Percentiles rank a stretch among this genome's conserved stretches.
phyloP scores from a whole-genome alignment of 2,329 filamentous ascomycete species.

The Albifimbria verrucaria region DNA sequence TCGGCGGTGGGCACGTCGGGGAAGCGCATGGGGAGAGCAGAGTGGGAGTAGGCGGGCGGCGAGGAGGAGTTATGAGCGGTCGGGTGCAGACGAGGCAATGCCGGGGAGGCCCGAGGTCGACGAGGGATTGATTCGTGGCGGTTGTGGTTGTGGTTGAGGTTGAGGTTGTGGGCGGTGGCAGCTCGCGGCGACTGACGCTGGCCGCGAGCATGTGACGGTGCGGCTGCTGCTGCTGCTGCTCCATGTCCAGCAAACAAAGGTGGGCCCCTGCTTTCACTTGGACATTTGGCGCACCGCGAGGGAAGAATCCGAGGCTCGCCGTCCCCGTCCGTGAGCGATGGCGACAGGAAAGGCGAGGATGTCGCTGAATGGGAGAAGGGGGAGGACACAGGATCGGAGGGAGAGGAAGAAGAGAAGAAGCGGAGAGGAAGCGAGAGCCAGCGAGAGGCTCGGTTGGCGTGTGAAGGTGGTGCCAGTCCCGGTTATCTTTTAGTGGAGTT shows the following conservation, averaged over 20 bases:
- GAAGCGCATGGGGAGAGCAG: constrained; percentile 21
- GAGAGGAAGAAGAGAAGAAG: neutral
- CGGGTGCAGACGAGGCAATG: constrained; percentile 13
- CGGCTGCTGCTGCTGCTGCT: neutral
- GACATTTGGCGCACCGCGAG: neutral
- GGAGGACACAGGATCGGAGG: no score
- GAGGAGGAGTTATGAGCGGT: constrained; percentile 1
- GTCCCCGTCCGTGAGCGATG: no score
- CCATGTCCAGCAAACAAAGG: neutral
- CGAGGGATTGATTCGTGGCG: constrained; percentile 10
- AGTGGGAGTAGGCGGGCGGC: constrained; percentile 20
- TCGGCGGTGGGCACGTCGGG: constrained; percentile 24
- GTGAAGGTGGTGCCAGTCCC: neutral
- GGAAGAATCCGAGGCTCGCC: no score
- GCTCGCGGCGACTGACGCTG: constrained; percentile 3
- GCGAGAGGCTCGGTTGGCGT: no score
- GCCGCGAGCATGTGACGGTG: neutral
- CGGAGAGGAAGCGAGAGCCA: no score
- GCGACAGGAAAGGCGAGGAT: no score
- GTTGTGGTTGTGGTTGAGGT: neutral
- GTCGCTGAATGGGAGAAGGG: no score
- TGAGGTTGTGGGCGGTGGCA: constrained; percentile 16
- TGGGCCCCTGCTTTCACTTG: neutral
- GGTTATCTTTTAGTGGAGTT: no score
- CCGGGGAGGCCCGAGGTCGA: constrained; percentile 24